These are phyloP conservation scores for Drechslera avenae DNA, from an alignment of 2,329 filamentous ascomycete species.

Conservation along the genomic window DNA sequence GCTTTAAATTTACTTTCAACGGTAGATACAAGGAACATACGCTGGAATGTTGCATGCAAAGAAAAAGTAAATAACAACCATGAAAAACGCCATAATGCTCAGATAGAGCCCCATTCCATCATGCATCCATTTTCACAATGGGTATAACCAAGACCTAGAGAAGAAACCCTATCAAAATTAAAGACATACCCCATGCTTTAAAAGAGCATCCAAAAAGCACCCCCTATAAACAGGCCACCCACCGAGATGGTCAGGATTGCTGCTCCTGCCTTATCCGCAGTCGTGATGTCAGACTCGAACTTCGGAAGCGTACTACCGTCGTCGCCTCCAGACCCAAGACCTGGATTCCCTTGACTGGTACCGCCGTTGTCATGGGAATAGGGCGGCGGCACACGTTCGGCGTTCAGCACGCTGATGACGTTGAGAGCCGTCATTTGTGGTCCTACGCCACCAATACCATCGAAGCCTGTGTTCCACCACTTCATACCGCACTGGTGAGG, in stretches of 20 bases:
- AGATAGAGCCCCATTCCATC: neutral
- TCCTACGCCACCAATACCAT: slow-evolving; percentile 58
- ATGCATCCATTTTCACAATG: neutral
- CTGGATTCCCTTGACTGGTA: slow-evolving; percentile 54
- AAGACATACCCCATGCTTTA: neutral
- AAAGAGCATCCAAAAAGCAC: slow-evolving; percentile 2
- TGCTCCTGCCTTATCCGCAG: slow-evolving; percentile 51
- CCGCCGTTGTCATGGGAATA: slow-evolving; percentile 58
- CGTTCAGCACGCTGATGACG: slow-evolving; percentile 54
- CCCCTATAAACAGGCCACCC: slow-evolving; percentile 1
- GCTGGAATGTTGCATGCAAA: too few relatives aligned
- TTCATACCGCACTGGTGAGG: slow-evolving; percentile 49
- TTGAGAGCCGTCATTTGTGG: slow-evolving; percentile 64
- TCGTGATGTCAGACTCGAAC: slow-evolving; percentile 34
- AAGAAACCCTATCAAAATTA: neutral
- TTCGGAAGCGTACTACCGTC: slow-evolving; percentile 21
- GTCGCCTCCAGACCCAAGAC: slow-evolving; percentile 42
- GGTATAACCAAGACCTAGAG: neutral
- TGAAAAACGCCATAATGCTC: neutral
- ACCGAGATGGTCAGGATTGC: slow-evolving; percentile 50
- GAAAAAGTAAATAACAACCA: too few relatives aligned
- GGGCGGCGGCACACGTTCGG: slow-evolving; percentile 48
- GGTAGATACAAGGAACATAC: too few relatives aligned
- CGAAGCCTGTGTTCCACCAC: slow-evolving; percentile 51
- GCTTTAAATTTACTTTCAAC: too few relatives aligned